phyloP scores from a whole-genome alignment of 108 stramenopile genomes.

The Cylindrotheca fusiformis region DNA sequence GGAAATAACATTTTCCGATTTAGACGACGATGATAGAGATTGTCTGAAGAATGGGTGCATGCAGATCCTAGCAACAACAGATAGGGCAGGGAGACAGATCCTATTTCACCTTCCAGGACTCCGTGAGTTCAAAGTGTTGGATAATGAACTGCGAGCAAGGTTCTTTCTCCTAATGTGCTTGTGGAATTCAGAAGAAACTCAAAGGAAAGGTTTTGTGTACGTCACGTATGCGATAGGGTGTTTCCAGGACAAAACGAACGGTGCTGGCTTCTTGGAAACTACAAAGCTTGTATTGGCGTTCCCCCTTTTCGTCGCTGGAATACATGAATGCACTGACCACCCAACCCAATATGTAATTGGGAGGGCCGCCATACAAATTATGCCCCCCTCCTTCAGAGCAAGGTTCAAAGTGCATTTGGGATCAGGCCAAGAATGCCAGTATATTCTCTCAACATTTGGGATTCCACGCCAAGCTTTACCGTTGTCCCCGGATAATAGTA shows the following conservation, averaged over 20 bases:
- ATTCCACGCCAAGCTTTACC: conserved; percentile 3
- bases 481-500: background rate
- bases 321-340: background rate
- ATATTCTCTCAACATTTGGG: background rate
- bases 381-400: background rate
- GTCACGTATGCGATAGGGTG: background rate
- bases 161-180: background rate
- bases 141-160: background rate
- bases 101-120: background rate
- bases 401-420: background rate
- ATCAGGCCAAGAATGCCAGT: conserved; percentile 5
- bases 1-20: background rate
- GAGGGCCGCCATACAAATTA: background rate
- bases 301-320: background rate
- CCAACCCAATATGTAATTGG: background rate
- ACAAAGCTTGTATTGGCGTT: background rate
- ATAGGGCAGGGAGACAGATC: conserved; percentile 20
- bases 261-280: background rate
- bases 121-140: background rate
- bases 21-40: conserved; percentile 7
- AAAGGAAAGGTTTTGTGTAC: background rate
- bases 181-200: background rate
- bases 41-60: conserved; percentile 2
- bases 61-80: conserved; percentile 24
- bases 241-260: background rate